Conservation (phyloP, 768 basidiomycete genomes). For the Tricholoma matsutake region DNA sequence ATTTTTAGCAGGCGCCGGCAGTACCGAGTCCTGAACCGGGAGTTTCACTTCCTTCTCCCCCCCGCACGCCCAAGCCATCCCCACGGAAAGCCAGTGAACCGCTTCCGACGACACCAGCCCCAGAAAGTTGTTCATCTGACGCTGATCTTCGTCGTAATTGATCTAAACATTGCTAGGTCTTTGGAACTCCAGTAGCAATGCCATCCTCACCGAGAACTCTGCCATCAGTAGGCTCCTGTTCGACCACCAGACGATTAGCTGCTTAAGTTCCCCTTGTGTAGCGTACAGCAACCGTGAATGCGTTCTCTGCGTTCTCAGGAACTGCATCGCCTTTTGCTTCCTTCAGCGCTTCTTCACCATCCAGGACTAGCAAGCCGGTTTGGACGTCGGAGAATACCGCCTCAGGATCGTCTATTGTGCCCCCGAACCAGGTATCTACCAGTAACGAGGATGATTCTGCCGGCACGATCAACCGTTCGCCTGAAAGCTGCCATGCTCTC, state of each 20-base stretch:
- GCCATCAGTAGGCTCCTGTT: slow-evolving; percentile 8
- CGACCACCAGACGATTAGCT: not conserved
- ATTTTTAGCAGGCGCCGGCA: not conserved
- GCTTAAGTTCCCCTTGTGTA: not conserved
- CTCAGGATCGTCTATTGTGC: not conserved
- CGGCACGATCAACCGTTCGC: not conserved
- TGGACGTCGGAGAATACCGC: slow-evolving; percentile 12
- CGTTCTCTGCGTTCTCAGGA: slow-evolving; percentile 39
- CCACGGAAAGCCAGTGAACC: slow-evolving; percentile 4
- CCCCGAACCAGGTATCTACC: not conserved
- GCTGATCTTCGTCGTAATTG: not conserved
- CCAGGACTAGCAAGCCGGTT: slow-evolving; percentile 14
- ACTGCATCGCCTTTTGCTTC: slow-evolving; percentile 33
- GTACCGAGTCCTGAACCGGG: not conserved
- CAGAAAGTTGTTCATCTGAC: slow-evolving; percentile 3
- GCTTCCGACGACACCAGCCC: slow-evolving; percentile 3
- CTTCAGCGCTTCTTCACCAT: slow-evolving; percentile 14
- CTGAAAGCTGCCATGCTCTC: slow-evolving; percentile 11
- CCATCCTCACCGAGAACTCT: slow-evolving; percentile 14
- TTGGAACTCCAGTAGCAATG: slow-evolving; percentile 13
- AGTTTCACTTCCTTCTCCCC: slow-evolving; percentile 3
- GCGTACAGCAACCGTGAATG: slow-evolving; percentile 18
- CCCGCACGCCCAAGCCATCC: slow-evolving; percentile 8
- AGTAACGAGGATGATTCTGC: not conserved
- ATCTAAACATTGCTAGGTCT: slow-evolving; percentile 4